Evolutionary conservation across 257 asterid genomes (phyloP).

Genomic region (Solanum chiquidenum): DNA sequence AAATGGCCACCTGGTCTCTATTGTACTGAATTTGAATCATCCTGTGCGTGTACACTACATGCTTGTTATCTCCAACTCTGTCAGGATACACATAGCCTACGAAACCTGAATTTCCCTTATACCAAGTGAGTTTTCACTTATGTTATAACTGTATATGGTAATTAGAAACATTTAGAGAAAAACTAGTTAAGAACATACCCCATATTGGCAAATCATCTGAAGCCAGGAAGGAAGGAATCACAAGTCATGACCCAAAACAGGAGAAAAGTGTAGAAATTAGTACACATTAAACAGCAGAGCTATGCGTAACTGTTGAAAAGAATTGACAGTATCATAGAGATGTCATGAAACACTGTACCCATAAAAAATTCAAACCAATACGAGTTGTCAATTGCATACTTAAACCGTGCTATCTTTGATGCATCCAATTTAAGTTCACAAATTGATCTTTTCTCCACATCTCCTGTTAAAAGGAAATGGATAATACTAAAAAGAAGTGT

Average conservation of each 20-base stretch:
- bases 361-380: slow-evolving; percentile 68
- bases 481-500: neutral
- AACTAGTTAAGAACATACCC: slow-evolving; percentile 37
- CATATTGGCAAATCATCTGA: slow-evolving; percentile 76
- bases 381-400: slow-evolving; percentile 51
- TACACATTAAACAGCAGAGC: neutral
- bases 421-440: slow-evolving; percentile 61
- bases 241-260: neutral
- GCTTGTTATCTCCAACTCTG: slow-evolving; percentile 33
- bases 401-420: slow-evolving; percentile 42
- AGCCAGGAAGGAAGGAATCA: slow-evolving; percentile 3
- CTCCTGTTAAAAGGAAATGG: slow-evolving; percentile 25
- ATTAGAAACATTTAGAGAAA: neutral
- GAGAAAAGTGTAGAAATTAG: slow-evolving; percentile 13
- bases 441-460: slow-evolving; percentile 29
- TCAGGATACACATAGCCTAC: slow-evolving; percentile 42
- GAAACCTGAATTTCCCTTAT: slow-evolving; percentile 31
- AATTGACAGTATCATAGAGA: neutral
- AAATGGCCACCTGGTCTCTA: slow-evolving; percentile 35
- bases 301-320: neutral
- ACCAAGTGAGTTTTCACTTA: neutral
- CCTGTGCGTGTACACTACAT: slow-evolving; percentile 45
- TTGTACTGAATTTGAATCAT: slow-evolving; percentile 49
- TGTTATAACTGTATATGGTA: neutral
- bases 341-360: slow-evolving; percentile 30